Conservation (phyloP, 257 asterid species). For the Solanum ossicruentum region DNA sequence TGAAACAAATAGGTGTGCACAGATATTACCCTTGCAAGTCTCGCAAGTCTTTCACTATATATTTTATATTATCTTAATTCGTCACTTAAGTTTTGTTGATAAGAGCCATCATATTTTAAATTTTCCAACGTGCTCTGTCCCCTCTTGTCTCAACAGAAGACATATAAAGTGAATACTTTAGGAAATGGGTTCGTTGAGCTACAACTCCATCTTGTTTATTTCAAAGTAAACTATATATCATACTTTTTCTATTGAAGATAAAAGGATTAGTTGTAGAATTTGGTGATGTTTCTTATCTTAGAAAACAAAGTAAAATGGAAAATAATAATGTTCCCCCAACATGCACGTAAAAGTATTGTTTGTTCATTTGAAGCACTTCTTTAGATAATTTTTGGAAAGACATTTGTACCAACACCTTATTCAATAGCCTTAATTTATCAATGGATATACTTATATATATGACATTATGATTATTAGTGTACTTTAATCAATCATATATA, state of each 20-base stretch:
- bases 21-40: not conserved
- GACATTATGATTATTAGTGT: not conserved
- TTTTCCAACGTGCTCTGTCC: not conserved
- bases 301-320: not conserved
- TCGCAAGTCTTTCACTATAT: not conserved
- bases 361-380: not conserved
- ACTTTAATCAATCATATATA: not conserved
- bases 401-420: not conserved
- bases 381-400: not conserved
- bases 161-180: not conserved
- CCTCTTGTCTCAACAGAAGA: not conserved
- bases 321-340: slow-evolving; percentile 20
- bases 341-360: slow-evolving; percentile 15
- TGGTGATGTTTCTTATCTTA: not conserved
- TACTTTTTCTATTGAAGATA: not conserved
- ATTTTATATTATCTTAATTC: not conserved
- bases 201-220: not conserved
- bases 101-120: not conserved
- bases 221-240: not conserved
- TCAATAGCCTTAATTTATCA: not conserved
- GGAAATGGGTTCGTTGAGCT: not conserved
- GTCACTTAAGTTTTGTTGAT: not conserved
- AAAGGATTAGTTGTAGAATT: not conserved
- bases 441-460: not conserved
- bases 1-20: not conserved